Evolutionary conservation across 352 stramenopile genomes (phyloP).

Genomic region (Phytophthora litchii): DNA sequence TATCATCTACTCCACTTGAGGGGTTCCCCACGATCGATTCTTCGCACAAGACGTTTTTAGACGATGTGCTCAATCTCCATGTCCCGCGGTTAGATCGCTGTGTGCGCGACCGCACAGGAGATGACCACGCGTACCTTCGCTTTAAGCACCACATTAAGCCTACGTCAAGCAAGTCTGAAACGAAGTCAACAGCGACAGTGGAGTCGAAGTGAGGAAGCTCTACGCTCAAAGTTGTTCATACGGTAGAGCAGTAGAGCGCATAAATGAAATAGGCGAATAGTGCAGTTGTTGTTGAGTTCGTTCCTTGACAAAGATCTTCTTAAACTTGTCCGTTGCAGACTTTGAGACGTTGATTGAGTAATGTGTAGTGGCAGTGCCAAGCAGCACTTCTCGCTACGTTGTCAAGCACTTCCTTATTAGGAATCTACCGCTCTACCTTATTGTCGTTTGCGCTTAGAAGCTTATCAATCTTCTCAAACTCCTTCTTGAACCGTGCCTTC

Average conservation of each 20-base stretch:
- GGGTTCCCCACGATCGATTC: slow-evolving; percentile 64
- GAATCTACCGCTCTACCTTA: slow-evolving; percentile 62
- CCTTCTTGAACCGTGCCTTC: slow-evolving; percentile 76
- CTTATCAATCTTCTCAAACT: slow-evolving; percentile 90
- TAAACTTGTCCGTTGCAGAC: no score
- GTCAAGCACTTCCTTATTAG: neutral
- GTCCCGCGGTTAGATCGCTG: slow-evolving; percentile 80
- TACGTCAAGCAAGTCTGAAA: slow-evolving; percentile 22
- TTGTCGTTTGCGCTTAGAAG: slow-evolving; percentile 84
- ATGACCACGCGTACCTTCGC: slow-evolving; percentile 84
- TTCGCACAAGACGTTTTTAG: slow-evolving; percentile 71
- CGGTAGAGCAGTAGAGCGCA: neutral
- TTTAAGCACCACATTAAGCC: slow-evolving; percentile 79
- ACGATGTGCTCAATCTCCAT: slow-evolving; percentile 82
- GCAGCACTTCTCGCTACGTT: neutral
- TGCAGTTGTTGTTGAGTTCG: neutral
- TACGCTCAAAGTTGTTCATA: neutral
- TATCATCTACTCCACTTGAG: slow-evolving; percentile 60
- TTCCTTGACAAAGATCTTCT: no score
- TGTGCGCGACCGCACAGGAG: slow-evolving; percentile 77
- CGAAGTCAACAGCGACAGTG: slow-evolving; percentile 7
- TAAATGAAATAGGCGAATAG: slow-evolving; percentile 11
- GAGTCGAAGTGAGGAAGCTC: slow-evolving; percentile 17
- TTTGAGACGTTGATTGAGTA: no score
- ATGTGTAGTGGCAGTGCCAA: no score